Evolutionary conservation across 805 yeast genomes (phyloP).

Genomic region (Yarrowia hollandica): DNA sequence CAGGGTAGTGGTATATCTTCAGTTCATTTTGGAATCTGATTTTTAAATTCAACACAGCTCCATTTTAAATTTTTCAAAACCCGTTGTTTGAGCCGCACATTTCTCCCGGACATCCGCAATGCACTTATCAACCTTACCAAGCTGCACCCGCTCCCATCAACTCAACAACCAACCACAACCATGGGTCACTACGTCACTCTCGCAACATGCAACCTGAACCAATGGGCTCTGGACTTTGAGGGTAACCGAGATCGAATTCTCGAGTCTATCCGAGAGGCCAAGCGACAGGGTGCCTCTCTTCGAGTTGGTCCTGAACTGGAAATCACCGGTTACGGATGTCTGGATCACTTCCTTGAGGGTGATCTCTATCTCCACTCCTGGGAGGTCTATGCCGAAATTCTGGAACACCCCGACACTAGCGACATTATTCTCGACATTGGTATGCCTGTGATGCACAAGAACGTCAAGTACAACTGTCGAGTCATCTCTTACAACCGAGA

Average conservation of each 20-base stretch:
- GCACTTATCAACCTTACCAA: background rate
- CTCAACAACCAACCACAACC: background rate
- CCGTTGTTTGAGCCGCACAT: constrained; percentile 1
- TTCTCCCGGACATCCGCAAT: constrained; percentile 1
- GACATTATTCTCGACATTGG: constrained; percentile 89
- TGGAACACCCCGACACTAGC: constrained; percentile 63
- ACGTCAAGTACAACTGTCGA: constrained; percentile 89
- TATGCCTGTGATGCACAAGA: constrained; percentile 87
- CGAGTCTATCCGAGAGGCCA: constrained; percentile 76
- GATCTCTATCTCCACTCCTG: constrained; percentile 88
- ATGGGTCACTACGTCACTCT: constrained; percentile 89
- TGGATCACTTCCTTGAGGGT: constrained; percentile 87
- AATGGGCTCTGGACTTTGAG: constrained; percentile 98
- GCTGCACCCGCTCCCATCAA: background rate
- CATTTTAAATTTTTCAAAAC: no score
- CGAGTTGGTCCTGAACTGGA: constrained; percentile 98
- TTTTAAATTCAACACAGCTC: no score
- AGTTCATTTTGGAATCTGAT: no score
- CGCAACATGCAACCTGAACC: constrained; percentile 93
- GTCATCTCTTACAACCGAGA: constrained; percentile 75
- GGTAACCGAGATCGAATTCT: constrained; percentile 92
- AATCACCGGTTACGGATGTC: constrained; percentile 73
- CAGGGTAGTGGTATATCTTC: no score
- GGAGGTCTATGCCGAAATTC: constrained; percentile 86
- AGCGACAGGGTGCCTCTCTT: constrained; percentile 67